Percentiles rank a stretch among this genome's conserved stretches.
Evolutionary conservation across 305 asterid species (phyloP).

Genomic region (Fraxinus platypoda): DNA sequence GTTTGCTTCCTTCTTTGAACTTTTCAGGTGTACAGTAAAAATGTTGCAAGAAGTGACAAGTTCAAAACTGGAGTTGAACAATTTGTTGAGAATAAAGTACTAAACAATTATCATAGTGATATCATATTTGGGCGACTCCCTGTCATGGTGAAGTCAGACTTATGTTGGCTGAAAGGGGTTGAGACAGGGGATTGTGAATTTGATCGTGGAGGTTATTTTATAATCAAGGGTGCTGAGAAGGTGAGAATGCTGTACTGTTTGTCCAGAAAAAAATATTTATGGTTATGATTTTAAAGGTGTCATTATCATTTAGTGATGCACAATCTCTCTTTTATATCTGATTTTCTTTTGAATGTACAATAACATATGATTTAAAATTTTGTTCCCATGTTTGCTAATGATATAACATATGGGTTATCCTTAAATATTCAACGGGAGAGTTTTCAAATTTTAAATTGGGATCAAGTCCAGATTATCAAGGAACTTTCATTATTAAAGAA

Average conservation of each 20-base stretch:
- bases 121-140: conserved; percentile 77
- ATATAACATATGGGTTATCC: neutral
- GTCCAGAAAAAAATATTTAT: neutral
- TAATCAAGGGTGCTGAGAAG: conserved; percentile 97
- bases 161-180: conserved; percentile 60
- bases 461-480: neutral
- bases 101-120: conserved; percentile 35
- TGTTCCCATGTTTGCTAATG: neutral
- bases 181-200: conserved; percentile 72
- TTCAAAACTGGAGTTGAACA: conserved; percentile 72
- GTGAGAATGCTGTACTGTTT: conserved; percentile 36
- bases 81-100: conserved; percentile 44
- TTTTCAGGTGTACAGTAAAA: conserved; percentile 66
- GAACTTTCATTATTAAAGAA: neutral
- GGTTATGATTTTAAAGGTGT: neutral
- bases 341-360: neutral
- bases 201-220: conserved; percentile 89
- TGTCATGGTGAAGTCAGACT: conserved; percentile 83
- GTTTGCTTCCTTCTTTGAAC: conserved; percentile 6
- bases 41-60: conserved; percentile 64
- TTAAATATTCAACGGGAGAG: neutral
- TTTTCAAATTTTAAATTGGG: neutral
- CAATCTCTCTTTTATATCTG: neutral
- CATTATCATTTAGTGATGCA: neutral
- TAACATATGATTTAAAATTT: neutral